Percentiles rank a stretch among this genome's conserved stretches.
phyloP scores from a whole-genome alignment of 805 yeast genomes.

The Wickerhamiella alocasiicola region DNA sequence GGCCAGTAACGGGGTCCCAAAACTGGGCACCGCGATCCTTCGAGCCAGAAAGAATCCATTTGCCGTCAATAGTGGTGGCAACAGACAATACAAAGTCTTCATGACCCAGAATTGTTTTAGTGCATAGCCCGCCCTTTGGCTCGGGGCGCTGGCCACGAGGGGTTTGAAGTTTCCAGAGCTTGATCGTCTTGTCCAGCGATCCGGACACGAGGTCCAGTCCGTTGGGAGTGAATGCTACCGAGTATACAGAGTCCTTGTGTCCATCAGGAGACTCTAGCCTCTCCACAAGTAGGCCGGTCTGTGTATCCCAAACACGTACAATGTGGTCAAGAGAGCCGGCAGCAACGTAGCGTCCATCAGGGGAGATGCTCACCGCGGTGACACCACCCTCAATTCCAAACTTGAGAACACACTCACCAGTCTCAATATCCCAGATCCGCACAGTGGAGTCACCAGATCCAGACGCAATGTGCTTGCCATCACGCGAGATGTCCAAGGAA shows the following conservation, averaged over 20 bases:
- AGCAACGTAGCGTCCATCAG: constrained; percentile 86
- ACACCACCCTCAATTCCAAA: constrained; percentile 94
- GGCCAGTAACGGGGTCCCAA: constrained; percentile 90
- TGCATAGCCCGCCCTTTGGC: constrained; percentile 43
- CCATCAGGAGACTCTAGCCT: constrained; percentile 90
- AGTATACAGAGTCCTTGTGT: constrained; percentile 90
- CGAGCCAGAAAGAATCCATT: constrained; percentile 85
- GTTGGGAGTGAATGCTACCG: constrained; percentile 83
- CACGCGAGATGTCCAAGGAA: constrained; percentile 88
- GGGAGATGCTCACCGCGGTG: constrained; percentile 93
- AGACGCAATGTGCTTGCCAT: constrained; percentile 82
- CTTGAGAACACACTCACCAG: constrained; percentile 80
- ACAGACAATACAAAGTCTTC: constrained; percentile 91
- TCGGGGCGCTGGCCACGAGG: constrained; percentile 31
- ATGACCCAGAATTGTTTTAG: constrained; percentile 89
- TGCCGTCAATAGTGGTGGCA: constrained; percentile 85
- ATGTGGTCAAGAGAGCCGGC: constrained; percentile 94
- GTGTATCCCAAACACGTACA: constrained; percentile 93
- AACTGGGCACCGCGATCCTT: constrained; percentile 94
- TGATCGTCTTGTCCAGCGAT: constrained; percentile 88
- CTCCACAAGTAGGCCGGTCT: constrained; percentile 83
- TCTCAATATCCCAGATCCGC: constrained; percentile 86
- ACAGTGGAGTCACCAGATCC: constrained; percentile 97
- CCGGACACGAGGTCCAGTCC: constrained; percentile 91
- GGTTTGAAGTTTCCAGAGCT: constrained; percentile 78